A percentile compares a stretch with the other conserved stretches of the same genome.
These are phyloP conservation scores for Macrophomina phaseolina DNA, from an alignment of 2,329 filamentous ascomycete species.

Conservation along the genomic window DNA sequence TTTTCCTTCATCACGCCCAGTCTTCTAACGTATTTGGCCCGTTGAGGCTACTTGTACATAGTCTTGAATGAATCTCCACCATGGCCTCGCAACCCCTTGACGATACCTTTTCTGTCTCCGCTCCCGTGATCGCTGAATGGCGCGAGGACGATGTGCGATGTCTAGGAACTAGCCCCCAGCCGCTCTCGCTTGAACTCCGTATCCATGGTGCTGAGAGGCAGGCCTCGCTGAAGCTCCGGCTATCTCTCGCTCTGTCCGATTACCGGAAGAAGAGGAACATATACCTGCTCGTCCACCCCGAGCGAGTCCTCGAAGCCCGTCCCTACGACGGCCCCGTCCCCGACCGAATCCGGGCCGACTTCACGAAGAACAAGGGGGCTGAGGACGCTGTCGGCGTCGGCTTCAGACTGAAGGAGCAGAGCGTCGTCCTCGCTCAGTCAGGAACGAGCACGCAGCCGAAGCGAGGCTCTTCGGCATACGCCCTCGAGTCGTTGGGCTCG, in stretches of 20 bases:
- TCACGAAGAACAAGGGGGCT: not conserved
- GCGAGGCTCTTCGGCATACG: not conserved
- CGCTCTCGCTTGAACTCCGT: not conserved
- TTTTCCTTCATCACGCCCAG: not conserved
- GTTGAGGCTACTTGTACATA: not conserved
- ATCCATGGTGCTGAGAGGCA: not conserved
- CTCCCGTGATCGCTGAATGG: not conserved
- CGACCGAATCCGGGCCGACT: not conserved
- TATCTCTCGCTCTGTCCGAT: not conserved
- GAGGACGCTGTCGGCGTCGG: not conserved
- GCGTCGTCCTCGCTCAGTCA: not conserved
- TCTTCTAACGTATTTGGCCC: not conserved
- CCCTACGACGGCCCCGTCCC: not conserved
- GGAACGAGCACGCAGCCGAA: not conserved
- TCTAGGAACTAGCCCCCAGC: not conserved
- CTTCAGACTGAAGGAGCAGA: not conserved
- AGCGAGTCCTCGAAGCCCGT: not conserved
- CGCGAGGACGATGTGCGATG: not conserved
- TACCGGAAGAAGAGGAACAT: not conserved
- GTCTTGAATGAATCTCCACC: not conserved
- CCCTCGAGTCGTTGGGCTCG: not conserved
- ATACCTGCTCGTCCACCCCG: not conserved
- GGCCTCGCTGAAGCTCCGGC: not conserved
- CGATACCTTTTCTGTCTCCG: not conserved
- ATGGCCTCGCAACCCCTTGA: not conserved